Evolutionary conservation across 2,329 filamentous ascomycete species (phyloP).

Genomic region (Zymoseptoria ardabiliae): DNA sequence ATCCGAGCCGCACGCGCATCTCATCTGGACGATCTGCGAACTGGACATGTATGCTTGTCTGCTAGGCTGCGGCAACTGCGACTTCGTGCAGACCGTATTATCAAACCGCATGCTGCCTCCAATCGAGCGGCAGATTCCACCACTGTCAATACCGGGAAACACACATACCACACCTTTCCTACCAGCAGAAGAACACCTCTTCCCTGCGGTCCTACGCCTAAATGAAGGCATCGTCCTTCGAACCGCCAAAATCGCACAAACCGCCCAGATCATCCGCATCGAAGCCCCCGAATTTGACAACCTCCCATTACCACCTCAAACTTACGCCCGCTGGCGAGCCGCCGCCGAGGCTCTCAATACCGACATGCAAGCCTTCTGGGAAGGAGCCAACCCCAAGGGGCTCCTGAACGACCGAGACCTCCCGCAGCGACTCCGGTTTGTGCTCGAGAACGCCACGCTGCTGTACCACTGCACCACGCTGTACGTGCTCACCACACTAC

Average conservation of each 20-base stretch:
- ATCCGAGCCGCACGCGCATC: conserved; percentile 37
- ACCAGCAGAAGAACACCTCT: conserved; percentile 14
- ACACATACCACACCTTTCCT: conserved; percentile 11
- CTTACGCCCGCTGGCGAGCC: conserved; percentile 22
- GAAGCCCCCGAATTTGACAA: conserved; percentile 21
- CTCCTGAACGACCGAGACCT: conserved; percentile 39
- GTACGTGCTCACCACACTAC: conserved; percentile 50
- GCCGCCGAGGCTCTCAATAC: conserved; percentile 20
- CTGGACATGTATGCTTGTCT: conserved; percentile 51
- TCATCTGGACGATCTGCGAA: conserved; percentile 48
- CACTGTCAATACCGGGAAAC: conserved; percentile 5
- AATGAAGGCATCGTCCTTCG: conserved; percentile 40
- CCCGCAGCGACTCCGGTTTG: conserved; percentile 42
- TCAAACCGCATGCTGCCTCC: conserved; percentile 43
- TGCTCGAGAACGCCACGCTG: conserved; percentile 31
- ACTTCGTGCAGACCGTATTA: conserved; percentile 43
- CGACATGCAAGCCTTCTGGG: conserved; percentile 26
- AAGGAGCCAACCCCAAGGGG: conserved; percentile 24
- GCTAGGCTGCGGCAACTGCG: conserved; percentile 45
- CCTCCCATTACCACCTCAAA: conserved; percentile 13
- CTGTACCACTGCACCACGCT: conserved; percentile 44
- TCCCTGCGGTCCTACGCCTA: conserved; percentile 37
- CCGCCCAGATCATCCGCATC: conserved; percentile 35
- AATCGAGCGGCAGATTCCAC: conserved; percentile 22
- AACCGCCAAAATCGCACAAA: conserved; percentile 39